phyloP scores from a whole-genome alignment of 1,284 basidiomycete species.

The Quambalaria eucalypti region DNA sequence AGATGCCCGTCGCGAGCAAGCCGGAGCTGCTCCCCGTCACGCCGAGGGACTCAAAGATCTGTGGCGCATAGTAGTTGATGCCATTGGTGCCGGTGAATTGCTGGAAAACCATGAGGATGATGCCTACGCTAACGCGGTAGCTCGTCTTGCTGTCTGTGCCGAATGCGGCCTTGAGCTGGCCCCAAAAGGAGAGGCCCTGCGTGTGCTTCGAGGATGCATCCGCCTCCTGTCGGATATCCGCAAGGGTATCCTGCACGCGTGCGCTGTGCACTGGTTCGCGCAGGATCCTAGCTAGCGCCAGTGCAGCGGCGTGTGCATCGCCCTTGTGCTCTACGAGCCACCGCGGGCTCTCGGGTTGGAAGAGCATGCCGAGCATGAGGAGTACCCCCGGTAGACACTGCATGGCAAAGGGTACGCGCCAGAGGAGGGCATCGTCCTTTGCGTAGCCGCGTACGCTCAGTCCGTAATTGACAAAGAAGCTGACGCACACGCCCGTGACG shows the following conservation, averaged over 20 bases:
- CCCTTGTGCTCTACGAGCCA: slow-evolving; percentile 57
- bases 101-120: slow-evolving; percentile 40
- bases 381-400: slow-evolving; percentile 54
- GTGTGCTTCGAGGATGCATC: slow-evolving; percentile 12
- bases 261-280: slow-evolving; percentile 34
- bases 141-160: slow-evolving; percentile 11
- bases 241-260: slow-evolving; percentile 18
- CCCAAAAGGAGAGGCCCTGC: not conserved
- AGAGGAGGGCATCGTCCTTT: no score
- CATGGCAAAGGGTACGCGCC: slow-evolving; percentile 53
- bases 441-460: slow-evolving; percentile 44
- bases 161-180: not conserved
- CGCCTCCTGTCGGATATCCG: no score
- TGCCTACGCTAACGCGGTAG: slow-evolving; percentile 23
- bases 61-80: slow-evolving; percentile 56
- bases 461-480: slow-evolving; percentile 48
- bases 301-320: slow-evolving; percentile 30
- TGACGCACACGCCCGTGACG: slow-evolving; percentile 48
- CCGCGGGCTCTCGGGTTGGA: slow-evolving; percentile 57
- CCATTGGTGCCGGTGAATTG: slow-evolving; percentile 44
- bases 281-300: slow-evolving; percentile 31
- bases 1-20: slow-evolving; percentile 69
- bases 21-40: slow-evolving; percentile 50
- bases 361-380: slow-evolving; percentile 46
- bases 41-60: slow-evolving; percentile 56